Evolutionary conservation across 768 basidiomycete species (phyloP), one percentile per base, ranked within the genome.

Genomic region (Trametes coccinea): DNA sequence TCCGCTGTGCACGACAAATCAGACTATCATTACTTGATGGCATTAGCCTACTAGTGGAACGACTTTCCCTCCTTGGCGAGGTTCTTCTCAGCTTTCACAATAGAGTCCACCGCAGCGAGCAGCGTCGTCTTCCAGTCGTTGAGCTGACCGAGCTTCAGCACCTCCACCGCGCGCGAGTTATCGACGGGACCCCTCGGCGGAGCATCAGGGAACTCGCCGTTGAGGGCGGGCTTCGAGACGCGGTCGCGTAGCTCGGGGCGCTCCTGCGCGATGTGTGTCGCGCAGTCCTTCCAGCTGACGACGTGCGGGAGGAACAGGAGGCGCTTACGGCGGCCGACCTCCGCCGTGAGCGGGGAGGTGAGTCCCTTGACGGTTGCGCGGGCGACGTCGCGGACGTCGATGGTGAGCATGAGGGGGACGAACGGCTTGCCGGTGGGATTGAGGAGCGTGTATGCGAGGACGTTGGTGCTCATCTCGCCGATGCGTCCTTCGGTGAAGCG

Each of bases 331-430:
- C 53, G 56, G 5, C 56, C 53, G 8, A 53, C 43, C 4, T 53
- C 49, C 39, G 50, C 41, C 17, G 53, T 44, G 4, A 47, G 56
- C 11, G 62, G 49, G 9, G 53, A 33, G 33, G 52, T 58, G 48
- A 71, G 62, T 2, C 70, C 70, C 3, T 69, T 64, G 27, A 76
- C 65, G 57, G 72, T 71, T 9, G 73, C 63, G 3, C 57, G 44
- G 0, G 76, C 76, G 46, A 74, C 72, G 51, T 78, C 77, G 31
- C 76, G 67, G 2, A 75, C 76, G 63, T 78, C 77, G 49, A 61
- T 56, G 11, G 39, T 34, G 46, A 44, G 29, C 11, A 45, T 14
- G 11, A 46, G 16, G 6, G 22, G 37, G 14, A 11, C 3, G 37
- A 55, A 44, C 31, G 45, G 27, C 29, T 11, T 43, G 4, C 60